Percentiles rank a stretch among this genome's conserved stretches.
These are phyloP conservation scores for Exsudoporus floridanus DNA, from an alignment of 1,284 basidiomycete genomes.

Conservation along the genomic window DNA sequence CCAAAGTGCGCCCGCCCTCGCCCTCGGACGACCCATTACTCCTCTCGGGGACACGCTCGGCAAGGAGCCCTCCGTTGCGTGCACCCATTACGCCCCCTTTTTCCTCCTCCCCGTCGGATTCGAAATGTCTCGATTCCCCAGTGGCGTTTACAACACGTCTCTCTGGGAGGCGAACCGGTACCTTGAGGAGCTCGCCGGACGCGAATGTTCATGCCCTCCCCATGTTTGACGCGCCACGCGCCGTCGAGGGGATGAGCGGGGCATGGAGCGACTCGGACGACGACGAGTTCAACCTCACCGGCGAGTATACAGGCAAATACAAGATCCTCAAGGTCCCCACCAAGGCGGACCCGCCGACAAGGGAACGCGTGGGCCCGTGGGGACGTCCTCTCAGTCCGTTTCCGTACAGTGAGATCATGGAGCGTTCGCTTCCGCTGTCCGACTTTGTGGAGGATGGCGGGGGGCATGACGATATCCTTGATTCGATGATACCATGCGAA, in stretches of 20 bases:
- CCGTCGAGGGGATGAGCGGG: conserved; percentile 10
- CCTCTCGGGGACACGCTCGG: conserved; percentile 42
- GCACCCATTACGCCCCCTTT: conserved; percentile 29
- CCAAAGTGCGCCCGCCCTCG: conserved; percentile 60
- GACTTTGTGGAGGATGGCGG: conserved; percentile 11
- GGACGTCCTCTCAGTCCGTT: conserved; percentile 69
- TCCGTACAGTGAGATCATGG: conserved; percentile 40
- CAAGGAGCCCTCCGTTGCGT: conserved; percentile 16
- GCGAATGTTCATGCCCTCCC: conserved; percentile 23
- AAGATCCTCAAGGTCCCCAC: conserved; percentile 53
- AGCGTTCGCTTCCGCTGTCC: conserved; percentile 25
- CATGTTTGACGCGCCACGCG: conserved; percentile 31
- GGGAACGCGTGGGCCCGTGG: conserved; percentile 54
- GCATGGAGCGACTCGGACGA: conserved; percentile 40
- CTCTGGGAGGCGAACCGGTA: conserved; percentile 6
- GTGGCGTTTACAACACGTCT: conserved; percentile 25
- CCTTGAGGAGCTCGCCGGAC: conserved; percentile 3
- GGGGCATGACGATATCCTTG: neutral
- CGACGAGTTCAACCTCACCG: conserved; percentile 38
- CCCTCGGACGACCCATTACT: conserved; percentile 73
- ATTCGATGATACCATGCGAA: conserved; percentile 3
- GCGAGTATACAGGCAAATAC: conserved; percentile 67
- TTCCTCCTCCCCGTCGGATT: conserved; percentile 25
- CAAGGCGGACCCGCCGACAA: conserved; percentile 62
- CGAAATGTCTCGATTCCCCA: neutral